These are phyloP conservation scores for Fistulifera pelliculosa DNA, from an alignment of 108 stramenopile genomes.

Conservation along the genomic window DNA sequence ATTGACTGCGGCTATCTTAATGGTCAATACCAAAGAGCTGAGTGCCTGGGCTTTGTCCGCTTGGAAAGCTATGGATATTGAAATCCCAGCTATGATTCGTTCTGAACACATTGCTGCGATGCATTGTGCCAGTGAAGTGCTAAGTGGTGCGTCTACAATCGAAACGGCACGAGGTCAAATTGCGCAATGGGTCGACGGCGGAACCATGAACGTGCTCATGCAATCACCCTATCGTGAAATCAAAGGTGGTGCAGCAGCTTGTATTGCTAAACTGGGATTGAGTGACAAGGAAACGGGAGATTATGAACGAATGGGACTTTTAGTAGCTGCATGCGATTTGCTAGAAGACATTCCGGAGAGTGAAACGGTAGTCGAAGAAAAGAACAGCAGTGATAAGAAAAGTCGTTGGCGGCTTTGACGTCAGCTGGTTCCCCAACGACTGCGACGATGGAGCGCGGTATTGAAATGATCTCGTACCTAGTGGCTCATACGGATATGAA, in stretches of 20 bases:
- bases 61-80: slow-evolving; percentile 42
- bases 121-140: slow-evolving; percentile 72
- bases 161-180: slow-evolving; percentile 51
- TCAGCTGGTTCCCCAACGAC: slow-evolving; percentile 35
- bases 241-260: slow-evolving; percentile 74
- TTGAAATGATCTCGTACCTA: slow-evolving; percentile 88
- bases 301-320: slow-evolving; percentile 58
- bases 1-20: slow-evolving; percentile 48
- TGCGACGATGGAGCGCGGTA: slow-evolving; percentile 64
- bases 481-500: slow-evolving; percentile 80
- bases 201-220: slow-evolving; percentile 47
- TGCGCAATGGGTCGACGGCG: slow-evolving; percentile 36
- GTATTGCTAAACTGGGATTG: slow-evolving; percentile 77
- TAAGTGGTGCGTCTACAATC: slow-evolving; percentile 66
- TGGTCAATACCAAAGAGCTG: slow-evolving; percentile 43
- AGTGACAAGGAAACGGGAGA: slow-evolving; percentile 52
- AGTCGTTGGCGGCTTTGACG: slow-evolving; percentile 6
- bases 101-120: slow-evolving; percentile 59
- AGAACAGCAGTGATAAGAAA: slow-evolving; percentile 11
- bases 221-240: slow-evolving; percentile 53
- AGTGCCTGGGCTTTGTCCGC: slow-evolving; percentile 67
- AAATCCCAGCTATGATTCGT: slow-evolving; percentile 36
- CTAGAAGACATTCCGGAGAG: slow-evolving; percentile 46
- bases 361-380: slow-evolving; percentile 9
- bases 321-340: slow-evolving; percentile 71